Base-by-base conservation (phyloP, 2,329 filamentous ascomycete genomes). In the Nigrospora oryzae region DNA sequence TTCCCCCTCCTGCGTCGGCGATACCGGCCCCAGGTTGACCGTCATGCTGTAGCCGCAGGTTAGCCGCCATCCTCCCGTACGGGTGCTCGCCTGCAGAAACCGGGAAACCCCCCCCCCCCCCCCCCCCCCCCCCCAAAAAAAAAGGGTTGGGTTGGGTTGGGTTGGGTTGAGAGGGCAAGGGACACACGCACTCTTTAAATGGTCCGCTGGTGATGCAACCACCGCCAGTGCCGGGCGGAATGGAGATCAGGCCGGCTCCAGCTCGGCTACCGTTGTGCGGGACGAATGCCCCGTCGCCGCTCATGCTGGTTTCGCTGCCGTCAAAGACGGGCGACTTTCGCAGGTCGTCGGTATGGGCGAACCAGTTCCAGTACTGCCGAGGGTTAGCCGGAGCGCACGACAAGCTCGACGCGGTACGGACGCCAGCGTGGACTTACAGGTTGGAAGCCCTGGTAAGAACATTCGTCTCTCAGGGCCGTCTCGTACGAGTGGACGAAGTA, bases 301-400 rank as follows among this genome's bases (percentile, higher is more conserved):
- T 67, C 63, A 77, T 58, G 43, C 66, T 71, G 41, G 68, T 73
- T 23, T 66, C 67, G 49, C 69, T 71, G 40, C 77, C 77, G 50
- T 77, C 74, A 48, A 81, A 79, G 40, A 79, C 56, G 13, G 74
- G 71, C 0, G 74, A 76, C 44, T 68, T 65, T 48, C 59, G 52
- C 1, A 67, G 64, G 49, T 78, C 68, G 3, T 62, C 49, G 3
- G 68, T 62, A 59, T 68, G 70, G 43, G 65, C 64, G 3, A 66
- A 66, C 71, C 74, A 79, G 56, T 77, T 71, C 62, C 69, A 70
- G 60, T 75, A 77, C 56, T 68, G 63, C 7, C 30, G 6, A 6
- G n/a, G 5, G 6, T 35, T 42, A 28, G 23, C 23, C 23, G 23
- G 23, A 52, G 10, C 51, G 46, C n/a, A 40, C 33, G 15, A 15